Base-by-base conservation (phyloP, 2,329 filamentous ascomycete species). In the Aureobasidium melanogenum region DNA sequence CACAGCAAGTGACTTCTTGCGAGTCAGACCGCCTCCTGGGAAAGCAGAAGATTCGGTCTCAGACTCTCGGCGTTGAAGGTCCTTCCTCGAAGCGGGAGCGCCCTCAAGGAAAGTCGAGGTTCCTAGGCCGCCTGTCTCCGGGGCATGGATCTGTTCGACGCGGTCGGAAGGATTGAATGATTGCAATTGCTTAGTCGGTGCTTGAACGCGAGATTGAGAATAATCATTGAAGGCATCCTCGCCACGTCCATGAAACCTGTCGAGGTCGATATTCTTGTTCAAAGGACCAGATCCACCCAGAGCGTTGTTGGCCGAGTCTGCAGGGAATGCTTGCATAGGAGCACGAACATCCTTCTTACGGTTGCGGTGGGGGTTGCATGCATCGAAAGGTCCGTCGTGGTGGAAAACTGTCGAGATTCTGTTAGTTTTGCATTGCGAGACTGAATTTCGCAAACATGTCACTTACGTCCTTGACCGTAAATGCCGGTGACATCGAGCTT, bases 41-140 rank as follows among this genome's bases (percentile, higher is more conserved):
- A 24, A 81, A 74, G 60, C 77, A 71, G 30, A 71, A 67, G 62
- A 82, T 50, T 72, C 83, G 19, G 81, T 82, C 64, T 89, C 91
- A 34, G 83, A 87, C 69, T 93, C 84, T 54, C 85, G 85, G 63
- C 88, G 85, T 71, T 89, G 84, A 59, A 96, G 89, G 19, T 88
- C 89, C 8, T 86, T 83, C 67, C 86, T 85, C 30, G 92, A 88
- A 30, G 92, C 94, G 15, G 94, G 93, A 1, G 94, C 88, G 38
- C 94, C 94, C 69, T 99, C 94, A 24, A 99, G 77, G 79, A 97
- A 97, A 2, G 94, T 99, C 36, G 91, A 96, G 1, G 92, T 96
- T 58, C 94, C 94, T 8, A 99, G 77, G 10, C 94, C 94, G 64
- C 89, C 78, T 3, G 85, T 87, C 74, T 95, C 87, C 60, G 92